Percentiles rank a stretch among this genome's conserved stretches.
phyloP scores from a whole-genome alignment of 2,329 filamentous ascomycete species.

The Cladosporium cucumerinum region DNA sequence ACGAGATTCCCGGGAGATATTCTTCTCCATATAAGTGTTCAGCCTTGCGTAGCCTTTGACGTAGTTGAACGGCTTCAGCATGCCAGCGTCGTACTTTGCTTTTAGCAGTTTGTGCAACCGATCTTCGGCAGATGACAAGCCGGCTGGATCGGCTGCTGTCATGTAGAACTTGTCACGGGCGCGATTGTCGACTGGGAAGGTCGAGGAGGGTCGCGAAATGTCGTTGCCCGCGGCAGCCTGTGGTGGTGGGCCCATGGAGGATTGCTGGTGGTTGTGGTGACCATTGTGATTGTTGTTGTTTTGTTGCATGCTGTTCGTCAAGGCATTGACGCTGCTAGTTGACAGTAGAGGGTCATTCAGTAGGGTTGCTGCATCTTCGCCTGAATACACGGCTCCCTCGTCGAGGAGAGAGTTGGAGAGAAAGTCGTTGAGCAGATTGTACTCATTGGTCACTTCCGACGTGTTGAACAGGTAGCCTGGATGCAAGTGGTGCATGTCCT shows the following conservation, averaged over 20 bases:
- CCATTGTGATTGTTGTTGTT: background rate
- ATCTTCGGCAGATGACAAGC: constrained; percentile 81
- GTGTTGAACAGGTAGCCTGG: constrained; percentile 91
- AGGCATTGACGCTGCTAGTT: constrained; percentile 42
- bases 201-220: constrained; percentile 60
- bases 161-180: constrained; percentile 88
- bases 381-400: constrained; percentile 48
- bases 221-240: constrained; percentile 49
- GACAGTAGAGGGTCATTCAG: constrained; percentile 58
- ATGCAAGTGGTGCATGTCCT: constrained; percentile 93
- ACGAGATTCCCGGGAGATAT: constrained; percentile 77
- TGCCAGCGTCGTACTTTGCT: constrained; percentile 92
- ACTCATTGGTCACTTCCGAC: constrained; percentile 95
- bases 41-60: constrained; percentile 91
- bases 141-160: constrained; percentile 90
- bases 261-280: constrained; percentile 34
- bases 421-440: constrained; percentile 95
- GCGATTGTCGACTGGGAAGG: constrained; percentile 61
- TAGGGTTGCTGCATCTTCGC: constrained; percentile 48
- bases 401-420: constrained; percentile 88
- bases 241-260: constrained; percentile 33
- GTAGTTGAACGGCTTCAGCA: constrained; percentile 97
- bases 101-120: constrained; percentile 91
- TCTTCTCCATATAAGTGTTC: constrained; percentile 84
- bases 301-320: constrained; percentile 28